These are phyloP conservation scores for Dysphania ambrosioides DNA, from an alignment of 148 eudicot genomes.

Conservation along the genomic window DNA sequence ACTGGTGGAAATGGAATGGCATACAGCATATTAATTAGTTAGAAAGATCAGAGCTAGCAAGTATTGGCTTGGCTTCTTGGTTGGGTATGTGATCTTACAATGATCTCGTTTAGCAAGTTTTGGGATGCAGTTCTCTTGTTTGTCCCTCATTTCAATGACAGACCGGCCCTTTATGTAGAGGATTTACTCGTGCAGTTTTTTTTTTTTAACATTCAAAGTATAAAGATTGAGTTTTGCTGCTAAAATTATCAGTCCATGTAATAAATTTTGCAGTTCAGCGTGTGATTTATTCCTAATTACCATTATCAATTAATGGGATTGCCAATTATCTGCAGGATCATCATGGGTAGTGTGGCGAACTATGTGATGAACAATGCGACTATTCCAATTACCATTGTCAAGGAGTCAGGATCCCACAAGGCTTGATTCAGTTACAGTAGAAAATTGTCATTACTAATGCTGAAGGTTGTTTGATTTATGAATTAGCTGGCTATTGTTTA, in stretches of 20 bases:
- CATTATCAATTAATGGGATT: background rate
- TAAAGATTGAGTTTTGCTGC: background rate
- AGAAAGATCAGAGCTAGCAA: no score
- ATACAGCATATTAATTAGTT: no score
- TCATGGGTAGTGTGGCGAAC: constrained; percentile 82
- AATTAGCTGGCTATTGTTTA: no score
- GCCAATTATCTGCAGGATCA: constrained; percentile 43
- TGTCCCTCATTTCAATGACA: no score
- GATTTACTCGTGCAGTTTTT: no score
- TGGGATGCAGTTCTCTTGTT: no score
- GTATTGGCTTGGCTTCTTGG: no score
- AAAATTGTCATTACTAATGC: no score
- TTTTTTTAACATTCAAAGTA: background rate
- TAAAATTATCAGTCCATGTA: background rate
- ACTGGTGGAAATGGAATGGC: no score
- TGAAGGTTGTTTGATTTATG: background rate
- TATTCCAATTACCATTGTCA: constrained; percentile 75
- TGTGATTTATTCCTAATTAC: background rate
- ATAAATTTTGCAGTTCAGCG: background rate
- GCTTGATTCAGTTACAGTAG: background rate
- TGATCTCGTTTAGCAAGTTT: no score
- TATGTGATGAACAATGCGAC: constrained; percentile 50
- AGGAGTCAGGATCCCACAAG: constrained; percentile 36
- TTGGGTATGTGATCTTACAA: no score
- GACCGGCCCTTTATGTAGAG: no score